Percentiles rank a stretch among this genome's conserved stretches.
Evolutionary conservation across 352 stramenopile genomes (phyloP).

Genomic region (Phytophthora meadii): DNA sequence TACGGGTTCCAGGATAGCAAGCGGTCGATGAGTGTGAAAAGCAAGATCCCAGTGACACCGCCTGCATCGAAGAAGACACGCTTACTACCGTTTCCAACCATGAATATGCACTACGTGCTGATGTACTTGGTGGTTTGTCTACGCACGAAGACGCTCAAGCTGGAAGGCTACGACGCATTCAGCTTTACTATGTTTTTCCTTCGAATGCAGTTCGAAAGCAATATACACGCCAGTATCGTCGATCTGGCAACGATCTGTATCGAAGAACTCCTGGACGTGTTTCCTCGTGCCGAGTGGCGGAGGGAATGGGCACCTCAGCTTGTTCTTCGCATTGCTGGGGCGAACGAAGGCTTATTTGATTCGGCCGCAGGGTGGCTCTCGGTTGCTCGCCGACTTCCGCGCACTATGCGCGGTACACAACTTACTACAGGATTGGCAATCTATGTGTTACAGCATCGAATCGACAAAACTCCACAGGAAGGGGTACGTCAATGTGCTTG

Average conservation of each 20-base stretch:
- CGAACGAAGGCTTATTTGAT: slow-evolving; percentile 82
- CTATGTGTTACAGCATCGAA: slow-evolving; percentile 85
- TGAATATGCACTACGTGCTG: slow-evolving; percentile 87
- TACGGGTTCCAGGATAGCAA: slow-evolving; percentile 88
- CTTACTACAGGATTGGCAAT: slow-evolving; percentile 78
- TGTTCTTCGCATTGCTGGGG: slow-evolving; percentile 78
- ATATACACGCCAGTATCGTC: slow-evolving; percentile 79
- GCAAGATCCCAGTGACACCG: slow-evolving; percentile 64
- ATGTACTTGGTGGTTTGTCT: slow-evolving; percentile 80
- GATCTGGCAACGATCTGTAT: slow-evolving; percentile 82
- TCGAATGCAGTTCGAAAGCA: slow-evolving; percentile 84
- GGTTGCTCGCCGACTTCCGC: slow-evolving; percentile 73
- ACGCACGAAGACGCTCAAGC: slow-evolving; percentile 62
- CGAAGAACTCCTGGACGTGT: slow-evolving; percentile 81
- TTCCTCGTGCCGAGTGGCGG: slow-evolving; percentile 71
- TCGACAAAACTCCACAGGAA: slow-evolving; percentile 64
- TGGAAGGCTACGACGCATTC: slow-evolving; percentile 82
- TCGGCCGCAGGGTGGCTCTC: slow-evolving; percentile 77
- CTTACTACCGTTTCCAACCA: slow-evolving; percentile 62
- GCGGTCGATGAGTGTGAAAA: slow-evolving; percentile 82
- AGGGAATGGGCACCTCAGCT: slow-evolving; percentile 79
- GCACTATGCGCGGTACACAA: slow-evolving; percentile 75
- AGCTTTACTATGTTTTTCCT: slow-evolving; percentile 90
- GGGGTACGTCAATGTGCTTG: slow-evolving; percentile 36
- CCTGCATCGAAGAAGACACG: slow-evolving; percentile 27